A percentile compares a stretch with the other conserved stretches of the same genome.
phyloP scores from a whole-genome alignment of 2,329 filamentous ascomycete genomes.

The Tolypocladium ovalisporum region DNA sequence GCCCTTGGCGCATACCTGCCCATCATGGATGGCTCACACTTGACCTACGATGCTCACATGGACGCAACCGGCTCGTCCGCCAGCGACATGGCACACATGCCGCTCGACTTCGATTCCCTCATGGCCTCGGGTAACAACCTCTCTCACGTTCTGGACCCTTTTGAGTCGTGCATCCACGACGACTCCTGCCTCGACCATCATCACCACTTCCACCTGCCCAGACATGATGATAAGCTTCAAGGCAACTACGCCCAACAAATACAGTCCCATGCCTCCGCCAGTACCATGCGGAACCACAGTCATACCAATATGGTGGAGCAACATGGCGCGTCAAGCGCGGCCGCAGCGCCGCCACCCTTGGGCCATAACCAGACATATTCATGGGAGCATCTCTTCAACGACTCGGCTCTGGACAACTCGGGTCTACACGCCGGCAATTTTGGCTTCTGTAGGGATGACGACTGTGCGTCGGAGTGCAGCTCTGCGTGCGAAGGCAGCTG shows the following conservation, averaged over 20 bases:
- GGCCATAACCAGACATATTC: constrained; percentile 5
- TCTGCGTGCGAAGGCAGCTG: constrained; percentile 24
- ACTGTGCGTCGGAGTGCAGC: constrained; percentile 21
- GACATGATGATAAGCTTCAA: constrained; percentile 6
- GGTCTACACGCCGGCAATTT: background rate
- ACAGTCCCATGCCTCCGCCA: background rate
- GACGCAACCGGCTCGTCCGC: constrained; percentile 11
- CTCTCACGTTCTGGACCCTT: constrained; percentile 13
- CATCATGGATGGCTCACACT: constrained; percentile 12
- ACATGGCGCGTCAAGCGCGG: background rate
- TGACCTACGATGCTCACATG: constrained; percentile 11
- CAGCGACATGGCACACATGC: constrained; percentile 15
- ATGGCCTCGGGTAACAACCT: constrained; percentile 13
- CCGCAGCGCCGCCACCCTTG: background rate
- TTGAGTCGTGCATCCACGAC: constrained; percentile 17
- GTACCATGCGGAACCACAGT: background rate
- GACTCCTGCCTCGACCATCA: constrained; percentile 19
- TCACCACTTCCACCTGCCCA: constrained; percentile 6
- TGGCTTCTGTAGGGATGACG: constrained; percentile 11
- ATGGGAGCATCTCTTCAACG: constrained; percentile 9
- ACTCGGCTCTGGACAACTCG: constrained; percentile 2
- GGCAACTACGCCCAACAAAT: constrained; percentile 3
- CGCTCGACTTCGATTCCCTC: constrained; percentile 15
- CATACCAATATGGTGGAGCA: background rate
- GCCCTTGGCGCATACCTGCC: background rate